Evolutionary conservation across 331 rosid species (phyloP).

Genomic region (Malus hybrid): DNA sequence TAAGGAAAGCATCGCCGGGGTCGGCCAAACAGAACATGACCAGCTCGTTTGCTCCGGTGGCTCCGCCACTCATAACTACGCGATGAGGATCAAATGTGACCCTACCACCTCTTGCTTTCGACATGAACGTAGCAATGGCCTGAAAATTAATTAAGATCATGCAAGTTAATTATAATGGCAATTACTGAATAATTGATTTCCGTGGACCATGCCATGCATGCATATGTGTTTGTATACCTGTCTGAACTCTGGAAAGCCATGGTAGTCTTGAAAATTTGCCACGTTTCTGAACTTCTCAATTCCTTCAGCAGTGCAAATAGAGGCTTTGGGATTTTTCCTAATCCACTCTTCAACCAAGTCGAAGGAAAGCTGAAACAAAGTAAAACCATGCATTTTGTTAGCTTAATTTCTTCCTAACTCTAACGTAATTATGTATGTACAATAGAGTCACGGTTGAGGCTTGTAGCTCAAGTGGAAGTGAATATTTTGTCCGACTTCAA

Average conservation of each 20-base stretch:
- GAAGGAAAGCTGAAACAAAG: slow-evolving; percentile 40
- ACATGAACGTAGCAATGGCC: slow-evolving; percentile 83
- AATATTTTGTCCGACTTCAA: too few species aligned
- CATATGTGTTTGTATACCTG: slow-evolving; percentile 26
- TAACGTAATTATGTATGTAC: not conserved
- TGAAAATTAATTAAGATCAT: not conserved
- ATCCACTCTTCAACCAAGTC: slow-evolving; percentile 69
- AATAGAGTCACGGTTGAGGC: not conserved
- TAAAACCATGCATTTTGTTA: not conserved
- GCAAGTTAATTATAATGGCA: too few species aligned
- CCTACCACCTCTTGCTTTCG: slow-evolving; percentile 70
- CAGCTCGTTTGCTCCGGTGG: slow-evolving; percentile 82
- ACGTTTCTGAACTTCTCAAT: slow-evolving; percentile 45
- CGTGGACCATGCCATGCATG: not conserved
- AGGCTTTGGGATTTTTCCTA: slow-evolving; percentile 56
- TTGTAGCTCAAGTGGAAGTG: not conserved
- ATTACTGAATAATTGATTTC: not conserved
- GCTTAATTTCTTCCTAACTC: not conserved
- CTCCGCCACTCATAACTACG: slow-evolving; percentile 92
- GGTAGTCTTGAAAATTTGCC: slow-evolving; percentile 78
- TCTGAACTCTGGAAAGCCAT: slow-evolving; percentile 67
- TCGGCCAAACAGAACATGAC: slow-evolving; percentile 81
- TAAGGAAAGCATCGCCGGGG: slow-evolving; percentile 79
- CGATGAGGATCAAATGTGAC: slow-evolving; percentile 63
- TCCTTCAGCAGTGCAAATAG: slow-evolving; percentile 77